Evolutionary conservation across 768 basidiomycete species (phyloP).

Genomic region (Russula abietina): DNA sequence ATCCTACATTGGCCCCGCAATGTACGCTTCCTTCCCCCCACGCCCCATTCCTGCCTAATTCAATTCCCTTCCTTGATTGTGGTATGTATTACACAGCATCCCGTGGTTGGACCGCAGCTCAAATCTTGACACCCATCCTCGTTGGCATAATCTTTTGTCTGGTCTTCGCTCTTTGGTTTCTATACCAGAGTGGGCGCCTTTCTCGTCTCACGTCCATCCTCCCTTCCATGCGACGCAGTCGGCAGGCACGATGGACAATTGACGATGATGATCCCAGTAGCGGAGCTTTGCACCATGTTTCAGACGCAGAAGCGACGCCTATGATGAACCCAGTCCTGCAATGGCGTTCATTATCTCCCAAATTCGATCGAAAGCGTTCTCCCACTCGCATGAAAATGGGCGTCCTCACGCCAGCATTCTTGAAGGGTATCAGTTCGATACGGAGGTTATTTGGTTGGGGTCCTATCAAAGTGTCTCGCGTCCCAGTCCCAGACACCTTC

Average conservation of each 20-base stretch:
- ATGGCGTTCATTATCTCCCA: slow-evolving; percentile 4
- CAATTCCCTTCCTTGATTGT: slow-evolving; percentile 10
- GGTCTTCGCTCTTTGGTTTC: slow-evolving; percentile 1
- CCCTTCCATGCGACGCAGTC: slow-evolving; percentile 10
- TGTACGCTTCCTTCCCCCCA: slow-evolving; percentile 9
- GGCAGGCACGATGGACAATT: slow-evolving; percentile 8
- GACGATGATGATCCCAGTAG: background rate
- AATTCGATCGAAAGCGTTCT: background rate
- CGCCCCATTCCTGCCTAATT: background rate
- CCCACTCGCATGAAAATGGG: background rate
- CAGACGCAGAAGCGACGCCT: slow-evolving; percentile 16
- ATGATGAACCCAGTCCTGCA: slow-evolving; percentile 4
- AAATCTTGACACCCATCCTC: slow-evolving; percentile 18
- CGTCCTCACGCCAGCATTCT: background rate
- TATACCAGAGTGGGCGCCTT: slow-evolving; percentile 7
- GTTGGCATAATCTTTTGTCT: slow-evolving; percentile 1
- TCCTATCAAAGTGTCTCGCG: slow-evolving; percentile 12
- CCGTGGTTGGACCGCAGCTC: background rate
- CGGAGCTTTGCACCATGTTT: background rate
- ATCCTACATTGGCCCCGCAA: background rate
- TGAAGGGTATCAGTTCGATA: slow-evolving; percentile 7
- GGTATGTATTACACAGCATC: slow-evolving; percentile 21
- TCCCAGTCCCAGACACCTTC: slow-evolving; percentile 3
- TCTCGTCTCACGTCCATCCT: background rate
- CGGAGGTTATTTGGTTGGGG: slow-evolving; percentile 12